Evolutionary conservation across 2,329 filamentous ascomycete species (phyloP).

Genomic region (Sarocladiaceae sp.): DNA sequence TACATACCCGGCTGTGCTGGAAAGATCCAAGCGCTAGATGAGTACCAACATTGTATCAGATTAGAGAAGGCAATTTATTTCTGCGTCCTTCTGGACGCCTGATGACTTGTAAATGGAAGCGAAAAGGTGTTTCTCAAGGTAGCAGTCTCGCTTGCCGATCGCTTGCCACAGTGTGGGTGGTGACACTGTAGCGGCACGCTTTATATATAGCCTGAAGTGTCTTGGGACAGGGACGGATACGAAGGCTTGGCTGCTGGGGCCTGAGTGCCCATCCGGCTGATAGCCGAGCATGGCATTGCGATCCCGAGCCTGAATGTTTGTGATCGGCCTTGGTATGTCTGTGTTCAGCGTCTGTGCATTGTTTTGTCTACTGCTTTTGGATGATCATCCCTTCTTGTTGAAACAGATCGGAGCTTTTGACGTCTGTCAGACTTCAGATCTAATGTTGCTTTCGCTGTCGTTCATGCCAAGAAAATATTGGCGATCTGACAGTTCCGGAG

Average conservation of each 20-base stretch:
- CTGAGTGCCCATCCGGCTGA: not conserved
- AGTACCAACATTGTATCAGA: too few relatives aligned
- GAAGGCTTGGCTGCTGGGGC: not conserved
- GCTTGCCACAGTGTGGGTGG: too few relatives aligned
- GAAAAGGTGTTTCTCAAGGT: too few relatives aligned
- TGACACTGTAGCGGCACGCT: not conserved
- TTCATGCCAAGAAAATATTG: not conserved
- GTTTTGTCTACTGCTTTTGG: not conserved
- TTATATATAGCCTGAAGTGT: slow-evolving; percentile 8
- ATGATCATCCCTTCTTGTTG: not conserved
- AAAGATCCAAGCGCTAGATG: too few relatives aligned
- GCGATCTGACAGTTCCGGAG: not conserved
- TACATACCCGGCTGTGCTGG: too few relatives aligned
- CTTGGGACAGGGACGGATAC: not conserved
- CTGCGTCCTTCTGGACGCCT: too few relatives aligned
- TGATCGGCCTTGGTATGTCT: not conserved
- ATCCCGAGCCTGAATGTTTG: not conserved
- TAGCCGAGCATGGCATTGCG: not conserved
- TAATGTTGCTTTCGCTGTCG: not conserved
- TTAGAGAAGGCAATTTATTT: not conserved
- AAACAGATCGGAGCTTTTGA: not conserved
- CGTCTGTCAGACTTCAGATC: not conserved
- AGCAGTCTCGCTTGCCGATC: not conserved
- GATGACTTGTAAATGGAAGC: too few relatives aligned
- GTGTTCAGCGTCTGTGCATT: not conserved